Evolutionary conservation across 371 early-diverging fungal genomes (phyloP), one percentile per base, ranked within the genome.

Genomic region (Syncephalastrum racemosum): DNA sequence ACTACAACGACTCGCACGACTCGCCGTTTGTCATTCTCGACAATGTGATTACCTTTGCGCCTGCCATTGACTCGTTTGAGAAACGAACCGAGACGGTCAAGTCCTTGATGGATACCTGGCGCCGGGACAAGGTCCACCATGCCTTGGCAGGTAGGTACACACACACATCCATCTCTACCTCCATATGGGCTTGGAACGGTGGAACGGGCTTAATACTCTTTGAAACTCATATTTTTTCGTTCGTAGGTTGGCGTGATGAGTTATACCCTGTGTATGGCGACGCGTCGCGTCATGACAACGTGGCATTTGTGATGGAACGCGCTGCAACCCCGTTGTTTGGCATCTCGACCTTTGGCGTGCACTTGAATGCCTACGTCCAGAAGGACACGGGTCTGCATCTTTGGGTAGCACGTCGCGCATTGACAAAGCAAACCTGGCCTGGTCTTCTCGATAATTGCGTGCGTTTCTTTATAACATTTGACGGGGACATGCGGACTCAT

Each of bases 381-480:
- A 52, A 58, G 0, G 45, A 66, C 1, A 63, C 60, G 6, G 85
- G 85, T 0, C 62, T 89, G 5, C 74, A 83, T 10, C 83, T 96
- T 87, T 96, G 98, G 96, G 79, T 94, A 8, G 96, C 91, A 3
- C 73, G 82, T 61, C 82, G 96, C 10, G 80, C 90, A 8, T 27
- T 59, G 20, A 84, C 84, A 5, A 97, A 97, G 61, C 90, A 75
- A 16, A 94, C 93, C 2, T 95, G 90, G 80, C 95, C 96, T 0
- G 90, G 91, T 1, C 63, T 84, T 63, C 68, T 96, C 45, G 98
- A 96, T 65, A 93, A 94, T 55, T 81, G 89, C 48, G 94, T 87
- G 64, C 54, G 76, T 69, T 39, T 1, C 6, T 22, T 43, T n/a
- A 10, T 39, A n/a, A 52, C 14, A 2, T 8, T 1, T 18, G 15